phyloP scores from a whole-genome alignment of 2,329 filamentous ascomycete genomes.

The Ilyonectria sp. region DNA sequence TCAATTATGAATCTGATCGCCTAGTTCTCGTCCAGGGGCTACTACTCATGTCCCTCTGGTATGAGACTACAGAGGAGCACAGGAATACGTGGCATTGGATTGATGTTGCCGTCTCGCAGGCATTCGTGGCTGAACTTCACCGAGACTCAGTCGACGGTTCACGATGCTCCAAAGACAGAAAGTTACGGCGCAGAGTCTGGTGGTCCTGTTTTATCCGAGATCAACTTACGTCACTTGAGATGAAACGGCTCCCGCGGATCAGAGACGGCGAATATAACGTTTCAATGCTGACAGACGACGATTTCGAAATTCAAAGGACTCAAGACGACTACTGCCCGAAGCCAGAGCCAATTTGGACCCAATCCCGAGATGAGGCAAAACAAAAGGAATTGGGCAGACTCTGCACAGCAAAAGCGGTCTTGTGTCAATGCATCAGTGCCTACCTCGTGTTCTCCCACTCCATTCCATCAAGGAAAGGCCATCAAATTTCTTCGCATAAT shows the following conservation, averaged over 20 bases:
- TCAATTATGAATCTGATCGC: constrained; percentile 91
- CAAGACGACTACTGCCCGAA: neutral
- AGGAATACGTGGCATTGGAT: constrained; percentile 99
- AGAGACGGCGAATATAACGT: constrained; percentile 94
- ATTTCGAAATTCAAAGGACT: constrained; percentile 74
- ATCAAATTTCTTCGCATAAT: too few relatives aligned
- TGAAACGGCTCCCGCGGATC: constrained; percentile 91
- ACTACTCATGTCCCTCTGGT: constrained; percentile 97
- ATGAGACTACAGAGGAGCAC: constrained; percentile 94
- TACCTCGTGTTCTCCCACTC: too few relatives aligned
- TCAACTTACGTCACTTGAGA: constrained; percentile 89
- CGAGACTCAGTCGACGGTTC: constrained; percentile 83
- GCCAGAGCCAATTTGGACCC: constrained; percentile 48
- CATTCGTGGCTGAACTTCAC: constrained; percentile 92
- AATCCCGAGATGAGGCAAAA: constrained; percentile 56
- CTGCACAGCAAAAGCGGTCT: constrained; percentile 55
- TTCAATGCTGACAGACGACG: constrained; percentile 84
- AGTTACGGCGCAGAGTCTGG: constrained; percentile 92
- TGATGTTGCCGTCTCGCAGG: constrained; percentile 91
- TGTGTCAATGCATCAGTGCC: too few relatives aligned
- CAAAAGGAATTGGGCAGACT: too few relatives aligned
- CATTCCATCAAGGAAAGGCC: too few relatives aligned
- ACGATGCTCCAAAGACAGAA: constrained; percentile 71
- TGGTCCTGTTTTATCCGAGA: constrained; percentile 98
- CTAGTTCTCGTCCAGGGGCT: constrained; percentile 89